Base-by-base conservation (phyloP, 2,329 filamentous ascomycete species). In the Talaromyces sp. region DNA sequence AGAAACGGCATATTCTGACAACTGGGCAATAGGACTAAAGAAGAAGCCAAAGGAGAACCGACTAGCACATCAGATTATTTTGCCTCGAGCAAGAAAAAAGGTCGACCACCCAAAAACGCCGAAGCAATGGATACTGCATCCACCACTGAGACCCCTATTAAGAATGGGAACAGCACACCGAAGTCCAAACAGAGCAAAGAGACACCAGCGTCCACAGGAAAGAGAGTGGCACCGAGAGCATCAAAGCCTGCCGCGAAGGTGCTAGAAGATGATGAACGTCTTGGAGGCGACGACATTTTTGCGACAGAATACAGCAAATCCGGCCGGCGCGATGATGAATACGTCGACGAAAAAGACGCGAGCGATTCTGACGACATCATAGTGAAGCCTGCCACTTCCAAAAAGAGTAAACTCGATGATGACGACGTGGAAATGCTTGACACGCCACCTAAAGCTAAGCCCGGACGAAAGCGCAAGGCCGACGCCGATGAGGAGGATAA, bases 261-360 rank as follows among this genome's bases (percentile, higher is more conserved):
- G 74, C 65, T 89, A 67, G 85, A 91, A 21, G 88, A 90, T 60
- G 88, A 87, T 37, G 82, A 84, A 6, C 86, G 91, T 50, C 88
- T 85, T 50, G 82, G 77, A 2, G 89, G 85, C n/a, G 89, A 92
- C 67, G 93, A 96, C 69, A 92, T 96, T 21, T 93, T 93, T 75
- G 89, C 88, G 14, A 88, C 89, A 3, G 87, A 91, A 66, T 84
- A 83, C 37, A 89, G 87, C 71, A 84, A 83, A 55, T 80, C 84
- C 50, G 86, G 83, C 62, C 91, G 87, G 72, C 82, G 84, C 12
- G 72, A 76, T 56, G 89, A 86, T 69, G 87, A 87, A 44, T 90
- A 95, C 70, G 88, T 91, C 60, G 83, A 85, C 63, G 89, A 89
- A 64, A 80, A 79, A 59, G 82, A 82, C 50, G 89, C 88, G 33